A percentile compares a stretch with the other conserved stretches of the same genome.
These are phyloP conservation scores for Cytidiella melzeri DNA, from an alignment of 768 basidiomycete species.

Conservation along the genomic window DNA sequence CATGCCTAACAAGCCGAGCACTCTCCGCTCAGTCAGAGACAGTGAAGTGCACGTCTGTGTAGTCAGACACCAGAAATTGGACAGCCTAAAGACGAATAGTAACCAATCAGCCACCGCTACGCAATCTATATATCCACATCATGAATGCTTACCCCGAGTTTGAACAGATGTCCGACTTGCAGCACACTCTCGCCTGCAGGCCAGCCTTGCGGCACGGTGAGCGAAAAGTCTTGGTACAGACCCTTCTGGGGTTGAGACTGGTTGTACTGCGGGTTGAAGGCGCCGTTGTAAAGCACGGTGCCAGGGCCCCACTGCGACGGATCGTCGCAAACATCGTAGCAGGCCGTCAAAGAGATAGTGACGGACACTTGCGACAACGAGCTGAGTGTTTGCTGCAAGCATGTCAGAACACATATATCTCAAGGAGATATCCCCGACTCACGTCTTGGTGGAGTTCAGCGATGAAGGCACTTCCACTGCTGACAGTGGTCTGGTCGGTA, in stretches of 20 bases:
- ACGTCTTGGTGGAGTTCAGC: conserved; percentile 33
- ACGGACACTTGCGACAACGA: conserved; percentile 39
- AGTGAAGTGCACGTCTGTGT: no score
- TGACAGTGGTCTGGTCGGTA: conserved; percentile 26
- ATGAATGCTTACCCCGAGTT: neutral
- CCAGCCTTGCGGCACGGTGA: conserved; percentile 29
- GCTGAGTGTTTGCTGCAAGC: conserved; percentile 30
- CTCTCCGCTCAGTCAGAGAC: no score
- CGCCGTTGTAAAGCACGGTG: conserved; percentile 39
- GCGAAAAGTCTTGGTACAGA: conserved; percentile 41
- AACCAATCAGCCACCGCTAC: no score
- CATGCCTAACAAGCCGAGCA: no score
- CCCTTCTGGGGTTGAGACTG: conserved; percentile 21
- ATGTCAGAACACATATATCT: neutral
- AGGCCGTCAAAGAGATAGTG: conserved; percentile 38
- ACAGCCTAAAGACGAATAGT: no score
- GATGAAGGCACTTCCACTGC: conserved; percentile 31
- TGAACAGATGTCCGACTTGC: conserved; percentile 5
- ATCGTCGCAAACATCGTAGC: conserved; percentile 21
- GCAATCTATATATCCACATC: no score
- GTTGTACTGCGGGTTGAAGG: conserved; percentile 33
- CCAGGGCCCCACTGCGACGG: conserved; percentile 30
- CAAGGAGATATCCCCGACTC: conserved; percentile 9
- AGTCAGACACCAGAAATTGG: no score
- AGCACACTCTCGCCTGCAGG: conserved; percentile 5